Conservation (phyloP, 345 rosid genomes). For the Viola odorata region DNA sequence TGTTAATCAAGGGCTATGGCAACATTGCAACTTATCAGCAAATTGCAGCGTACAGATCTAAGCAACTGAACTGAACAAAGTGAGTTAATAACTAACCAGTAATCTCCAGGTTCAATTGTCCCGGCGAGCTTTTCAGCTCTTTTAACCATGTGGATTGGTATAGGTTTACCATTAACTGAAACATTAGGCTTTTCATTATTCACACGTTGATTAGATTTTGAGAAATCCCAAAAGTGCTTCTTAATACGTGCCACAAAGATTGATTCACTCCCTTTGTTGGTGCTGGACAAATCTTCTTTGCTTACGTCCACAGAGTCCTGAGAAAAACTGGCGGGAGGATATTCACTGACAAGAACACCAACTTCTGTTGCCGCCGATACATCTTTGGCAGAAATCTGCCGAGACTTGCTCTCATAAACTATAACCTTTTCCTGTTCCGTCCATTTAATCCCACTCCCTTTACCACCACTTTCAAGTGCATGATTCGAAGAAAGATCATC, state of each 20-base stretch:
- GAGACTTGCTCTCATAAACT: background rate
- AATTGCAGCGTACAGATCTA: background rate
- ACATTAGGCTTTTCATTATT: slow-evolving; percentile 10
- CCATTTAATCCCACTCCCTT: slow-evolving; percentile 10
- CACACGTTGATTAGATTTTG: slow-evolving; percentile 7
- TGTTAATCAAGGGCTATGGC: no score
- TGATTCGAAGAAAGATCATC: background rate
- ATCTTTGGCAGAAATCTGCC: slow-evolving; percentile 4
- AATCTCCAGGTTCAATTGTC: slow-evolving; percentile 26
- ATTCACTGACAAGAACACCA: slow-evolving; percentile 15
- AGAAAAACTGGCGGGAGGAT: slow-evolving; percentile 1
- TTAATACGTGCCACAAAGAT: slow-evolving; percentile 13
- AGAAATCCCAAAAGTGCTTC: slow-evolving; percentile 13
- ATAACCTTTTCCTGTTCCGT: slow-evolving; percentile 1
- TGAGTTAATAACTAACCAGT: slow-evolving; percentile 20
- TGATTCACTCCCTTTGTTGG: slow-evolving; percentile 9
- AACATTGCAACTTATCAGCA: no score
- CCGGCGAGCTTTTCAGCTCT: slow-evolving; percentile 27
- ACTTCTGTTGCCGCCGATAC: slow-evolving; percentile 18
- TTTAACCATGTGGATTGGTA: slow-evolving; percentile 9
- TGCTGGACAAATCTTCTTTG: slow-evolving; percentile 1
- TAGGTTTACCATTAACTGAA: slow-evolving; percentile 22
- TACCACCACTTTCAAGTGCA: background rate
- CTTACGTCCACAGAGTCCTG: slow-evolving; percentile 13
- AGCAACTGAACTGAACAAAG: background rate